Evolutionary conservation across 768 basidiomycete species (phyloP).

Genomic region (Mycena venus): DNA sequence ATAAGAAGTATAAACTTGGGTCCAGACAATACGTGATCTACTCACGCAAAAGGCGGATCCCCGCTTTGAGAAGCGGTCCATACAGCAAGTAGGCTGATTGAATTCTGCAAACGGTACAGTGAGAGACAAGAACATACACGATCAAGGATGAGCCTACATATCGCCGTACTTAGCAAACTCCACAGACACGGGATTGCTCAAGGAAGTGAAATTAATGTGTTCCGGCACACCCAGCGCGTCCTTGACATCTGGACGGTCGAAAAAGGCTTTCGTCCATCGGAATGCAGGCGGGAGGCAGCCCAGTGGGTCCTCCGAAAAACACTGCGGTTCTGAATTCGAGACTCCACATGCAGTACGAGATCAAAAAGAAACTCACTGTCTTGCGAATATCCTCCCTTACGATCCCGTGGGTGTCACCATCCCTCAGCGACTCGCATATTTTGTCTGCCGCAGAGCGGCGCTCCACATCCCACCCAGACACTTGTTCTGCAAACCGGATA

Average conservation of each 20-base stretch:
- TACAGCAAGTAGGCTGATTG: conserved; percentile 30
- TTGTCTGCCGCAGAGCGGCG: neutral
- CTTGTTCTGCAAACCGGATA: neutral
- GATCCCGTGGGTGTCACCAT: conserved; percentile 8
- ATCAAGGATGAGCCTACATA: too few species aligned
- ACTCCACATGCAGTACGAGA: too few species aligned
- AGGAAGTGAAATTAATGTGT: conserved; percentile 34
- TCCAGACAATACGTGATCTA: neutral
- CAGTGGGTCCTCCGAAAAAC: conserved; percentile 15
- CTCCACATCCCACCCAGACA: neutral
- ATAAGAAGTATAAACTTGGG: neutral
- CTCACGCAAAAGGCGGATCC: too few species aligned
- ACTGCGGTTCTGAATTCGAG: neutral
- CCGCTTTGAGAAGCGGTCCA: conserved; percentile 39
- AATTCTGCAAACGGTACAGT: too few species aligned
- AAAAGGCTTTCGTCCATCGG: conserved; percentile 35
- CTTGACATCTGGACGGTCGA: conserved; percentile 29
- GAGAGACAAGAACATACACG: too few species aligned
- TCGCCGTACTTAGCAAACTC: too few species aligned
- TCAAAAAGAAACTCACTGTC: conserved; percentile 12
- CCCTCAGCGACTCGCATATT: neutral
- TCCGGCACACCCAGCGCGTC: conserved; percentile 34
- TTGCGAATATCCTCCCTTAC: neutral
- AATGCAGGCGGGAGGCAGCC: conserved; percentile 30
- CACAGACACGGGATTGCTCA: too few species aligned